Conservation (phyloP, 2,329 filamentous ascomycete genomes). For the Calonectria fujianensis region DNA sequence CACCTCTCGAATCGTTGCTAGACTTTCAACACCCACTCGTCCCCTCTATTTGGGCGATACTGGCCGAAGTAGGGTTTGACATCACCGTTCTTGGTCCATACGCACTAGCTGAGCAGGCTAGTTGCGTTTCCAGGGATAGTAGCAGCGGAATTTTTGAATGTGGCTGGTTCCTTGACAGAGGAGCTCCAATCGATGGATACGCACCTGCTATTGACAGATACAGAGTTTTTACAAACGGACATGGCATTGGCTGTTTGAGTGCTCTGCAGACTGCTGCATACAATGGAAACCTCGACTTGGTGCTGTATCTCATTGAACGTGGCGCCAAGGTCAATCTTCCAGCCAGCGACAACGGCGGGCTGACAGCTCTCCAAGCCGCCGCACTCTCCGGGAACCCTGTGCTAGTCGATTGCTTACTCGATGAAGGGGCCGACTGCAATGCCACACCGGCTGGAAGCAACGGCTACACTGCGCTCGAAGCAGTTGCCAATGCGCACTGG, state of each 20-base stretch:
- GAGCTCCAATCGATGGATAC: conserved; percentile 19
- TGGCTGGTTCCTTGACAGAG: conserved; percentile 4
- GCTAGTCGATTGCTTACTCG: not conserved
- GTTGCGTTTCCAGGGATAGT: not conserved
- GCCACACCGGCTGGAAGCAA: not conserved
- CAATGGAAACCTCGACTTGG: not conserved
- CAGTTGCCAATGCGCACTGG: not conserved
- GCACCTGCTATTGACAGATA: not conserved
- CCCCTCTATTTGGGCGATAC: not conserved
- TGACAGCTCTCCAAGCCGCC: conserved; percentile 18
- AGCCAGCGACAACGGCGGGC: not conserved
- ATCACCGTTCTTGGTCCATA: not conserved
- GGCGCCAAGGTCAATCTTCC: conserved; percentile 9
- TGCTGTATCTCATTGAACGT: not conserved
- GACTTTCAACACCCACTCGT: conserved; percentile 1
- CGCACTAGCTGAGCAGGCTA: not conserved
- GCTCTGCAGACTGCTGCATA: not conserved
- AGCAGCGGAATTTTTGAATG: not conserved
- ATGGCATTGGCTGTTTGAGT: not conserved
- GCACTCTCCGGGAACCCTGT: not conserved
- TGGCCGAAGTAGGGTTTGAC: conserved; percentile 1
- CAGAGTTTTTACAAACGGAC: not conserved
- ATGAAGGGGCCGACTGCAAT: conserved; percentile 10
- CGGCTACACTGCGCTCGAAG: not conserved
- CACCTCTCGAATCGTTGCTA: not conserved